phyloP scores from a whole-genome alignment of 768 basidiomycete species.

The Cubamyces sp. region DNA sequence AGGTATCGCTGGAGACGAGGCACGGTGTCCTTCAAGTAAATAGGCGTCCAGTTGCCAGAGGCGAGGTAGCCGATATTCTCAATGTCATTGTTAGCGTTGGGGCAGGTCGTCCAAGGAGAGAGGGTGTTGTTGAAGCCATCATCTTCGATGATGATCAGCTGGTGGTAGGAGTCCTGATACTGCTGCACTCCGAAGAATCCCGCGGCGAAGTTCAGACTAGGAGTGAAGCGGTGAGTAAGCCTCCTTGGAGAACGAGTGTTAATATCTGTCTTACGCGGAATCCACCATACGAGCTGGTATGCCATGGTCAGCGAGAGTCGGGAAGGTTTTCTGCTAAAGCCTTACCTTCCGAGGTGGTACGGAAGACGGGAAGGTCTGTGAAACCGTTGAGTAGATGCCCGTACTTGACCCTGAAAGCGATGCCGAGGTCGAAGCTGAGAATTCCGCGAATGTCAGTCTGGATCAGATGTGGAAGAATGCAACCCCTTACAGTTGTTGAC shows the following conservation, averaged over 20 bases:
- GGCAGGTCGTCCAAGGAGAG: slow-evolving; percentile 43
- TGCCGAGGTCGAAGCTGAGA: slow-evolving; percentile 42
- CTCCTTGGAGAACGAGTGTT: slow-evolving; percentile 32
- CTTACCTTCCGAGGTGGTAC: slow-evolving; percentile 48
- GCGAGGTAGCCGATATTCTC: slow-evolving; percentile 32
- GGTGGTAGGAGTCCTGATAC: slow-evolving; percentile 46
- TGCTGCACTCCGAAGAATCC: slow-evolving; percentile 53
- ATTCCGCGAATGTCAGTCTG: background rate
- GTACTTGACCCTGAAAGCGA: slow-evolving; percentile 49
- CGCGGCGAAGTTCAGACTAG: slow-evolving; percentile 50
- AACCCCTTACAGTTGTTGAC: slow-evolving; percentile 41
- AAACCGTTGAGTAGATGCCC: slow-evolving; percentile 48
- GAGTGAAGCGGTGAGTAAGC: slow-evolving; percentile 22
- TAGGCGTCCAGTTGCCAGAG: slow-evolving; percentile 40
- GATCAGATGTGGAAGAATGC: background rate
- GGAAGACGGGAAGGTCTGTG: slow-evolving; percentile 51
- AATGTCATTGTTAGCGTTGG: slow-evolving; percentile 35
- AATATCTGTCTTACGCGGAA: slow-evolving; percentile 33
- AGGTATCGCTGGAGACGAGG: slow-evolving; percentile 39
- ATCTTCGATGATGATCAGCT: slow-evolving; percentile 51
- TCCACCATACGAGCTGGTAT: slow-evolving; percentile 38
- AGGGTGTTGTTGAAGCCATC: slow-evolving; percentile 52
- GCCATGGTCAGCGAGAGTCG: background rate
- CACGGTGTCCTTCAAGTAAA: slow-evolving; percentile 44
- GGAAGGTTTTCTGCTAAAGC: background rate